Evolutionary conservation across 441 rosid species (phyloP).

Genomic region (Populus hybrid): DNA sequence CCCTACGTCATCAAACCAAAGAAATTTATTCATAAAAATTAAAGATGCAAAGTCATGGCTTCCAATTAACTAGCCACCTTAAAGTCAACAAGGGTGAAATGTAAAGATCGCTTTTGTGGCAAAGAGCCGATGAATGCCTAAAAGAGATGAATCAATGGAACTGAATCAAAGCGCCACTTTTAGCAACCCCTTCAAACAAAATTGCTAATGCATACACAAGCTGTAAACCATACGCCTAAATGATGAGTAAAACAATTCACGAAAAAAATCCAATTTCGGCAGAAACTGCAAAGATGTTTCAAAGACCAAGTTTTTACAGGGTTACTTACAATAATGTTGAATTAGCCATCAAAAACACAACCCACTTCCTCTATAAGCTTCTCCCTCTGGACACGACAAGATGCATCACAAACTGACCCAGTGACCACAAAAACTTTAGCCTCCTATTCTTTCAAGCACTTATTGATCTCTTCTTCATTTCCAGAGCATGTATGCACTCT

Average conservation of each 20-base stretch:
- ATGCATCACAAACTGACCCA: constrained; percentile 30
- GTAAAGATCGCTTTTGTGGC: too few species aligned
- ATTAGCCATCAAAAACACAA: constrained; percentile 18
- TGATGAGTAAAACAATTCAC: background rate
- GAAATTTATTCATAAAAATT: too few species aligned
- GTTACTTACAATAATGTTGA: constrained; percentile 28
- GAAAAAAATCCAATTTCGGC: background rate
- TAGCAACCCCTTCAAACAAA: too few species aligned
- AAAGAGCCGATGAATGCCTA: too few species aligned
- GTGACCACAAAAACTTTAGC: constrained; percentile 25
- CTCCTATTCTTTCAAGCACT: constrained; percentile 25
- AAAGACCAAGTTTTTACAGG: background rate
- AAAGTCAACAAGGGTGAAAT: too few species aligned
- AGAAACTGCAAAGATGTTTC: background rate
- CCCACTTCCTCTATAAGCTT: constrained; percentile 22
- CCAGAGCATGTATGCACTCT: constrained; percentile 31
- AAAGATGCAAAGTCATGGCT: too few species aligned
- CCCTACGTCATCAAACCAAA: too few species aligned
- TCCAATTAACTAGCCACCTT: too few species aligned
- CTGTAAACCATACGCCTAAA: background rate
- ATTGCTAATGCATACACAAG: too few species aligned
- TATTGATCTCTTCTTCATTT: constrained; percentile 22
- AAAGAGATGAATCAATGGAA: too few species aligned
- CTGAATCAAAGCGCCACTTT: too few species aligned
- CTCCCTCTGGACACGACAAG: constrained; percentile 20